Conservation (phyloP, 106 monocot species). For the Gastrodia elata region DNA sequence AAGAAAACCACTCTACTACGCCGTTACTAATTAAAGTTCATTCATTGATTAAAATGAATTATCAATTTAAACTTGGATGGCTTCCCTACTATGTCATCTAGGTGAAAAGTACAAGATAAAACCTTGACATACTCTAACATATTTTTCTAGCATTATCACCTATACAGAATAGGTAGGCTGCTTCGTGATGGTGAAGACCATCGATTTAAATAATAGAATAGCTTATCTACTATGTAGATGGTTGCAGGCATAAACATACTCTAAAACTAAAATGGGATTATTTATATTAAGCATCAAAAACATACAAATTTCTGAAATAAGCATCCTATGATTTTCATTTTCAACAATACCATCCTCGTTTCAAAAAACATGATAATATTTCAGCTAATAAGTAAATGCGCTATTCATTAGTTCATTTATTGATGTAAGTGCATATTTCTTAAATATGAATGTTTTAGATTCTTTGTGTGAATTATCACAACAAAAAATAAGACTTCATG, state of each 20-base stretch:
- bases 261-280: neutral
- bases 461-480: too few species aligned
- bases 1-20: neutral
- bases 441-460: too few species aligned
- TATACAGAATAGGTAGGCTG: neutral
- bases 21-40: neutral
- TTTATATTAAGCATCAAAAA: too few species aligned
- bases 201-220: neutral
- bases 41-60: neutral
- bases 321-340: too few species aligned
- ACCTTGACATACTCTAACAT: neutral
- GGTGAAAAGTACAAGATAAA: neutral
- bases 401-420: too few species aligned
- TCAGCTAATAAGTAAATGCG: too few species aligned
- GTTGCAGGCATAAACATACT: neutral
- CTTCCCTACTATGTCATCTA: neutral
- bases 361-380: too few species aligned
- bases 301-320: too few species aligned
- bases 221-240: neutral
- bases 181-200: too few species aligned
- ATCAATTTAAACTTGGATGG: neutral
- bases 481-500: neutral
- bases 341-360: too few species aligned
- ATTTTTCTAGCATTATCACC: neutral
- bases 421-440: too few species aligned